Conservation (phyloP, 2,329 filamentous ascomycete genomes). For the Furcasterigmium furcatum region DNA sequence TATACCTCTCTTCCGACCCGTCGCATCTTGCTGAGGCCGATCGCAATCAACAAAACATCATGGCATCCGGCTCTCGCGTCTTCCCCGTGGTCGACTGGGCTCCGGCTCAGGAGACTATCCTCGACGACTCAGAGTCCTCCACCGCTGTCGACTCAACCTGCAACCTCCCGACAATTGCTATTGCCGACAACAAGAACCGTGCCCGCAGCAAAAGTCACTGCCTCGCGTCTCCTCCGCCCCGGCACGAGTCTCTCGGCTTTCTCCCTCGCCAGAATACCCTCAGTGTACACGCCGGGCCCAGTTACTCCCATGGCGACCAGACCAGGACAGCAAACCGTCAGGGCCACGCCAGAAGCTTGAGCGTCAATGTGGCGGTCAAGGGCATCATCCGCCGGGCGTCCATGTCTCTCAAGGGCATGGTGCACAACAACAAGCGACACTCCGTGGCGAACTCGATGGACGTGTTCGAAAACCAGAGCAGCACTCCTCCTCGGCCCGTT, state of each 20-base stretch:
- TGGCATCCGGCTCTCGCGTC: constrained; percentile 34
- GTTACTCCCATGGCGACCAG: constrained; percentile 23
- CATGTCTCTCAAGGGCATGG: constrained; percentile 49
- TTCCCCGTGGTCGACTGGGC: constrained; percentile 39
- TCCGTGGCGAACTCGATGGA: constrained; percentile 32
- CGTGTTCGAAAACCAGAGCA: constrained; percentile 16
- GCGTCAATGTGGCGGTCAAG: constrained; percentile 25
- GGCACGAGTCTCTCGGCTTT: not conserved
- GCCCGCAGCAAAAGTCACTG: constrained; percentile 48
- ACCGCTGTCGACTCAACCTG: constrained; percentile 7
- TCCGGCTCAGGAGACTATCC: constrained; percentile 37
- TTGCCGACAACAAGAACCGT: constrained; percentile 29
- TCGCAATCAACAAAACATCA: constrained; percentile 8
- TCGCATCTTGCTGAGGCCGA: no score
- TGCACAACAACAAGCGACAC: constrained; percentile 37
- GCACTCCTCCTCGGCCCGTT: constrained; percentile 17
- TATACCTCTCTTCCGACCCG: no score
- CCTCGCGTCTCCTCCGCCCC: constrained; percentile 28
- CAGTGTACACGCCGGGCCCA: constrained; percentile 5
- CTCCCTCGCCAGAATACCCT: not conserved
- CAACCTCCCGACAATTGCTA: no score
- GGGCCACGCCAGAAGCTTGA: constrained; percentile 18
- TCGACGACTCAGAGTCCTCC: constrained; percentile 25
- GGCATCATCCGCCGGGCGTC: constrained; percentile 54
- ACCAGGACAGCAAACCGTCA: constrained; percentile 19